A percentile compares a stretch with the other conserved stretches of the same genome.
Evolutionary conservation across 176 grass and related monocot genomes (phyloP).

Genomic region (Rhynchospora breviuscula): DNA sequence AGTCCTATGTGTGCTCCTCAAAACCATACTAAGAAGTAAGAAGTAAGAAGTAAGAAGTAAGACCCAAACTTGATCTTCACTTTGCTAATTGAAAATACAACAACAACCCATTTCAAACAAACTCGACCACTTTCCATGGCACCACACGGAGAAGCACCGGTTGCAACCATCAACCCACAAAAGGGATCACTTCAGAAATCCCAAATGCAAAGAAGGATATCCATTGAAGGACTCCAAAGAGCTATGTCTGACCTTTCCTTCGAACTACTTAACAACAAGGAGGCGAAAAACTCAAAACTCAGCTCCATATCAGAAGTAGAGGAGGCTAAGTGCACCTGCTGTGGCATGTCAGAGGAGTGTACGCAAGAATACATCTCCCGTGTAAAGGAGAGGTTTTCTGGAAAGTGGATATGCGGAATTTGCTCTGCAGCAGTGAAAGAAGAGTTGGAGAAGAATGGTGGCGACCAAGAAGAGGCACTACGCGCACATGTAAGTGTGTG

Average conservation of each 20-base stretch:
- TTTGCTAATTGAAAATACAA: neutral
- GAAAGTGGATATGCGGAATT: conserved; percentile 70
- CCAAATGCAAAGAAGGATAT: conserved; percentile 49
- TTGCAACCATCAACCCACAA: conserved; percentile 1
- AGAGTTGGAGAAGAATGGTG: conserved; percentile 43
- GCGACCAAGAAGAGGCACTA: conserved; percentile 48
- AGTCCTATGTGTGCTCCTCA: neutral
- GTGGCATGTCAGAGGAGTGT: conserved; percentile 85
- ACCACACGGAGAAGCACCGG: conserved; percentile 45
- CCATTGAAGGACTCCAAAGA: conserved; percentile 79
- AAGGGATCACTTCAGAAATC: neutral
- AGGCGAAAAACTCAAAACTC: conserved; percentile 30
- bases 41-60: neutral
- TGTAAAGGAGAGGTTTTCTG: conserved; percentile 66
- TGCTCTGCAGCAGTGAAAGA: conserved; percentile 60
- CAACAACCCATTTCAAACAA: neutral
- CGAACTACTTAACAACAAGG: conserved; percentile 36
- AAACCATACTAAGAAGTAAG: neutral
- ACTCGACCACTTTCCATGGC: conserved; percentile 36
- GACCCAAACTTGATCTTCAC: neutral
- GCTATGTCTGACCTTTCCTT: conserved; percentile 75
- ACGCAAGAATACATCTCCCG: conserved; percentile 61
- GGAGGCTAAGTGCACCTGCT: conserved; percentile 76
- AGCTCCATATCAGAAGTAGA: conserved; percentile 53
- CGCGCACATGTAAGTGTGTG: conserved; percentile 62